Evolutionary conservation across 192 early-diverging fungal genomes (phyloP).

Genomic region (Backusella tarrabulga): DNA sequence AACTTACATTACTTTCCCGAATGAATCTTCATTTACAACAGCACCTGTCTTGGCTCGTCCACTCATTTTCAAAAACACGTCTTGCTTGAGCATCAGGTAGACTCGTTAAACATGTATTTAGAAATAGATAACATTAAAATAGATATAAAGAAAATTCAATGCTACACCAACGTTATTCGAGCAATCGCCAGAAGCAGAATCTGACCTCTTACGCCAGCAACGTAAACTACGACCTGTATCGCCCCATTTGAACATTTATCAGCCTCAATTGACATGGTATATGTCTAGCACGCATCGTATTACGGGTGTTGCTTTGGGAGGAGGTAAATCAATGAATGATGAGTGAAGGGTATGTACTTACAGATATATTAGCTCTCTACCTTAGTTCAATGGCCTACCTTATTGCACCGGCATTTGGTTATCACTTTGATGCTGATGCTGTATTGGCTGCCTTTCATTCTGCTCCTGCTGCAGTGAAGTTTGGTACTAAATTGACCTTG

Average conservation of each 20-base stretch:
- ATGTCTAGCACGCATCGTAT: slow-evolving; percentile 71
- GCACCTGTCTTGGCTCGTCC: neutral
- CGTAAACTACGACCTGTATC: slow-evolving; percentile 72
- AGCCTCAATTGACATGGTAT: slow-evolving; percentile 85
- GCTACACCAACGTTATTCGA: slow-evolving; percentile 15
- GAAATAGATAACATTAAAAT: neutral
- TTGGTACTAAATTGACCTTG: slow-evolving; percentile 69
- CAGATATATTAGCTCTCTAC: slow-evolving; percentile 51
- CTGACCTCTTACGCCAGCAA: slow-evolving; percentile 45
- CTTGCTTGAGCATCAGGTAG: neutral
- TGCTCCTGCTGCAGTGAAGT: slow-evolving; percentile 61
- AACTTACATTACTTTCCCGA: neutral
- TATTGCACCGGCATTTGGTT: slow-evolving; percentile 58
- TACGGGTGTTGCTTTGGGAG: slow-evolving; percentile 72
- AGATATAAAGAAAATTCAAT: slow-evolving; percentile 25
- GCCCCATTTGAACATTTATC: slow-evolving; percentile 87
- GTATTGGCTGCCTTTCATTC: slow-evolving; percentile 64
- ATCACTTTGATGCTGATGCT: slow-evolving; percentile 64
- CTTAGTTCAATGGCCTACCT: slow-evolving; percentile 67
- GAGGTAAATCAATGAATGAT: slow-evolving; percentile 42
- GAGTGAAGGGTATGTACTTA: neutral
- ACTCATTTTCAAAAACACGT: neutral
- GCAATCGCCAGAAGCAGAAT: slow-evolving; percentile 35
- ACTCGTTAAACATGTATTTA: neutral
- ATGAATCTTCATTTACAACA: neutral